phyloP scores from a whole-genome alignment of 2,329 filamentous ascomycete genomes.

The Magnaporthiopsis incrustans region DNA sequence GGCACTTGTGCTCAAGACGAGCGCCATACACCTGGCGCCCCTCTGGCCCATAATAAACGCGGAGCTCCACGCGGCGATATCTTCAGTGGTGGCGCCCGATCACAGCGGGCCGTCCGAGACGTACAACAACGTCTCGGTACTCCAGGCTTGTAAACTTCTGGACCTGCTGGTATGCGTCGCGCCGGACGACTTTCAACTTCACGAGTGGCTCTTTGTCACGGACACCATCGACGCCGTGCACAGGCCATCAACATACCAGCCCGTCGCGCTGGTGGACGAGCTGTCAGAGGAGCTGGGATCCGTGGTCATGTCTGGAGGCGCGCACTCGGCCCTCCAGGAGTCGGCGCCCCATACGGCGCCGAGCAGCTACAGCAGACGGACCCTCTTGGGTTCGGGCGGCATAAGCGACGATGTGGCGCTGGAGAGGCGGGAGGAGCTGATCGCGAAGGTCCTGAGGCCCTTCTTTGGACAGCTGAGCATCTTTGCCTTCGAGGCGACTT shows the following conservation, averaged over 20 bases:
- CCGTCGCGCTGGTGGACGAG: slow-evolving; percentile 75
- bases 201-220: slow-evolving; percentile 95
- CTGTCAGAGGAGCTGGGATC: slow-evolving; percentile 67
- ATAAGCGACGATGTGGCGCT: slow-evolving; percentile 48
- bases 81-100: slow-evolving; percentile 62
- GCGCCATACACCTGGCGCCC: slow-evolving; percentile 68
- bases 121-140: slow-evolving; percentile 66
- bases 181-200: slow-evolving; percentile 95
- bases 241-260: slow-evolving; percentile 58
- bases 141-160: slow-evolving; percentile 91
- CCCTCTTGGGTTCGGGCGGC: slow-evolving; percentile 43
- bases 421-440: slow-evolving; percentile 59
- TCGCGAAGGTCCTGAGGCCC: slow-evolving; percentile 70
- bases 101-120: slow-evolving; percentile 57
- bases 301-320: slow-evolving; percentile 23
- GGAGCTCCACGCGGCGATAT: slow-evolving; percentile 74
- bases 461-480: slow-evolving; percentile 93
- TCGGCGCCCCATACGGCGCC: slow-evolving; percentile 28
- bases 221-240: slow-evolving; percentile 97
- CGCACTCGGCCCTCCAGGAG: slow-evolving; percentile 15
- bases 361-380: slow-evolving; percentile 31
- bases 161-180: slow-evolving; percentile 80
- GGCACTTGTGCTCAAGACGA: slow-evolving; percentile 71
- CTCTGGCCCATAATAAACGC: slow-evolving; percentile 87
- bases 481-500: slow-evolving; percentile 85